These are phyloP conservation scores for Salix exigua DNA, from an alignment of 345 rosid genomes.

Conservation along the genomic window DNA sequence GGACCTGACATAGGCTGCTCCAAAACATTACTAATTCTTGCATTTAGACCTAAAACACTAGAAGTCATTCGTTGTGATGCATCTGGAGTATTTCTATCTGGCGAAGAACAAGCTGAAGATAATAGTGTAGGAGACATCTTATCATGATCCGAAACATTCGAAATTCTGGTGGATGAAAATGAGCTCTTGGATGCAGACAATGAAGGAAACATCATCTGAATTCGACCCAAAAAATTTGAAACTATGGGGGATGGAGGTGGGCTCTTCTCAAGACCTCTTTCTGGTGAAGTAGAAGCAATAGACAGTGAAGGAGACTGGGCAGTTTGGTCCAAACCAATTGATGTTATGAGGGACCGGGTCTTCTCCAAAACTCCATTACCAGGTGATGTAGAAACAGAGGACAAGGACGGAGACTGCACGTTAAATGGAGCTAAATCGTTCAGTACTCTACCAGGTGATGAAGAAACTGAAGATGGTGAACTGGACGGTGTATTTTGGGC, in stretches of 20 bases:
- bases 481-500: neutral
- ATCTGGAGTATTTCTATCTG: conserved; percentile 35
- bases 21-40: conserved; percentile 23
- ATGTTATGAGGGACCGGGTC: conserved; percentile 4
- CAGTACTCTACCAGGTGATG: neutral
- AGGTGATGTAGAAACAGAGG: conserved; percentile 11
- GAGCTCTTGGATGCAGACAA: conserved; percentile 36
- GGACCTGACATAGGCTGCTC: conserved; percentile 32
- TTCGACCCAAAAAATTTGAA: conserved; percentile 31
- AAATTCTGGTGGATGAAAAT: conserved; percentile 45
- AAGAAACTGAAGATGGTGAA: conserved; percentile 1
- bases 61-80: conserved; percentile 28
- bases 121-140: conserved; percentile 31
- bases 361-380: neutral
- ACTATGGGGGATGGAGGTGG: conserved; percentile 16
- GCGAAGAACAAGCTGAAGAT: conserved; percentile 49
- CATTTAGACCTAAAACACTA: conserved; percentile 25
- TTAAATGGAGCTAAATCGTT: conserved; percentile 8
- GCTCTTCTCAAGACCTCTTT: conserved; percentile 21
- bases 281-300: conserved; percentile 51
- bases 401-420: conserved; percentile 7
- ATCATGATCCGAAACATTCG: conserved; percentile 30
- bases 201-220: conserved; percentile 30
- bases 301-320: conserved; percentile 39
- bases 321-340: conserved; percentile 26